Base-by-base conservation (phyloP, 1,139 yeast genomes). In the Blastobotrys proliferans region DNA sequence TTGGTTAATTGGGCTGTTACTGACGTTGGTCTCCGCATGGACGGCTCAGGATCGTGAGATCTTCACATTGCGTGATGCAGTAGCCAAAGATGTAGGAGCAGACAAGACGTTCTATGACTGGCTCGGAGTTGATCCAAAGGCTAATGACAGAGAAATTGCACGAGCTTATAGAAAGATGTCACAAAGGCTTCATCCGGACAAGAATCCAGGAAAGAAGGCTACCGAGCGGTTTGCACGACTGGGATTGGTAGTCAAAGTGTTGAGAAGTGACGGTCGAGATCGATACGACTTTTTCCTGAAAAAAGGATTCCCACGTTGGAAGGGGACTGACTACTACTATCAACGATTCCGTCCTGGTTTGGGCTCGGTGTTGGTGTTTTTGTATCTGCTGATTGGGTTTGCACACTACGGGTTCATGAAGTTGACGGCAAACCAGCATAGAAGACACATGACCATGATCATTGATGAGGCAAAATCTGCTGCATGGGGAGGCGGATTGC, bases 241-340 rank as follows among this genome's bases (percentile, higher is more conserved):
- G 39, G 83, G 92, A 19, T 64, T 79, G 24, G 87, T 86, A 16
- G 83, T 87, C 37, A 77, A 83, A 56, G 81, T 88, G 44, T 72
- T 90, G 47, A 70, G 88, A 49, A 74, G 76, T 39, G 73, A 76
- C 46, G 50, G 54, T 13, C 77, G 83, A 48, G 82, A 81, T 51
- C 72, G 92, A 14, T 92, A 92, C 61, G 97, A 92, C 62, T 90
- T 81, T 63, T 92, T 86, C 64, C 69, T 84, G 45, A 70, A 75
- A 30, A 77, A 81, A 53, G 99, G 98, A 3, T 92, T 92, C 64
- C 99, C 98, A 4, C 73, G 73, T 47, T 86, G 85, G 77, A 79
- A 75, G 36, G 69, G 68, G 19, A 60, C 67, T 24, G 67, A 62
- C 38, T 67, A 64, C 48, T 57, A 59, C 38, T 66, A 65, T 50